Percentiles rank a stretch among this genome's conserved stretches.
phyloP scores from a whole-genome alignment of 176 grass and related monocot genomes.

The Canna indica region DNA sequence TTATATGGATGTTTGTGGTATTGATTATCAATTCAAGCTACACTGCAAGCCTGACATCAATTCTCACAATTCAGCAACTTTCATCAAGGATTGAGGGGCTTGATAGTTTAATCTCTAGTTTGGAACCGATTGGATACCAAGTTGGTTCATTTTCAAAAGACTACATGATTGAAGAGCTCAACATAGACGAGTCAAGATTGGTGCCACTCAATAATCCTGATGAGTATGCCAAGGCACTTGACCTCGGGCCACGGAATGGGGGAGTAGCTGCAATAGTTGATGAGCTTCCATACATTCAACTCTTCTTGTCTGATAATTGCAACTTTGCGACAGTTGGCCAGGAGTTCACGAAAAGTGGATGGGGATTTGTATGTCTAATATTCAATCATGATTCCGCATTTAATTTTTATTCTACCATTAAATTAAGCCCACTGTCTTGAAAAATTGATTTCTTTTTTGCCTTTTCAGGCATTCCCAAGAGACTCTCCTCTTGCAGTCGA shows the following conservation, averaged over 20 bases:
- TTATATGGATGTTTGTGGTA: conserved; percentile 18
- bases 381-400: no score
- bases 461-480: conserved; percentile 9
- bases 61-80: conserved; percentile 15
- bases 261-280: conserved; percentile 16
- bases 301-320: conserved; percentile 12
- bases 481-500: conserved; percentile 13
- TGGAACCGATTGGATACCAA: conserved; percentile 9
- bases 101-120: conserved; percentile 11
- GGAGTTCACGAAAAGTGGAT: conserved; percentile 19
- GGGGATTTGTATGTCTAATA: conserved; percentile 13
- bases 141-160: conserved; percentile 4
- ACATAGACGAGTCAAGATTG: conserved; percentile 2
- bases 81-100: conserved; percentile 4
- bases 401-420: background rate
- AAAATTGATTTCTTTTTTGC: background rate
- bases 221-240: conserved; percentile 9
- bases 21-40: conserved; percentile 22
- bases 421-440: background rate
- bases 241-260: conserved; percentile 4
- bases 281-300: conserved; percentile 7
- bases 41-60: conserved; percentile 11
- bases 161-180: conserved; percentile 14
- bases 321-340: background rate
- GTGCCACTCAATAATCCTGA: background rate